These are phyloP conservation scores for Angomonas ambiguus DNA, from an alignment of 208 protist species.

Conservation along the genomic window DNA sequence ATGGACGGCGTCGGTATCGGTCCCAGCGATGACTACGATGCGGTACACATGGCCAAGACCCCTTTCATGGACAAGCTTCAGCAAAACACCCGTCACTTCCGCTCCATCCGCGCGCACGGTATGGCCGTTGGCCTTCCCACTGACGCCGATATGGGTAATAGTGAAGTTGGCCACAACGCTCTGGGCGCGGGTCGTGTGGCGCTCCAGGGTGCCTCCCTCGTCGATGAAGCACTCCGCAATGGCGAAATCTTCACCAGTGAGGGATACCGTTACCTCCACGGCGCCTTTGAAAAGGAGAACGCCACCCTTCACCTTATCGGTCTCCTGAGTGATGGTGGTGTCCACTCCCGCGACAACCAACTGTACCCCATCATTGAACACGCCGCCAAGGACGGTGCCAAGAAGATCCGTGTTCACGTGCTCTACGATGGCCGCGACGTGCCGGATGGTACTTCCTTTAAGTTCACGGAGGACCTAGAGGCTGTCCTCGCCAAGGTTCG, in stretches of 20 bases:
- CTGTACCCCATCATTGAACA: constrained; percentile 86
- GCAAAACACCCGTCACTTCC: constrained; percentile 56
- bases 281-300: constrained; percentile 61
- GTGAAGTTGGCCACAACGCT: constrained; percentile 95
- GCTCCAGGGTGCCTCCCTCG: constrained; percentile 92
- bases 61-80: constrained; percentile 76
- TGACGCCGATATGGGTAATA: constrained; percentile 95
- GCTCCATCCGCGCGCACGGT: constrained; percentile 91
- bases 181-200: constrained; percentile 91
- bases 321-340: constrained; percentile 92
- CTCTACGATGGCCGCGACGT: constrained; percentile 95
- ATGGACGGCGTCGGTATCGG: constrained; percentile 90
- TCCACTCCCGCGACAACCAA: constrained; percentile 93
- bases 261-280: constrained; percentile 87
- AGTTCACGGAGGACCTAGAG: constrained; percentile 91
- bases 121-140: constrained; percentile 91
- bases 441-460: constrained; percentile 86
- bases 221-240: constrained; percentile 85
- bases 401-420: constrained; percentile 89
- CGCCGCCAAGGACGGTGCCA: constrained; percentile 74
- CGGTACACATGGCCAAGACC: constrained; percentile 87
- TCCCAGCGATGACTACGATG: constrained; percentile 87
- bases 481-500: constrained; percentile 73
- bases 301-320: constrained; percentile 92
- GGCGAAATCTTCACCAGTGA: constrained; percentile 85